Evolutionary conservation across 371 early-diverging fungal genomes (phyloP), one percentile per base, ranked within the genome.

Genomic region (Apophysomyces trapeziformis): DNA sequence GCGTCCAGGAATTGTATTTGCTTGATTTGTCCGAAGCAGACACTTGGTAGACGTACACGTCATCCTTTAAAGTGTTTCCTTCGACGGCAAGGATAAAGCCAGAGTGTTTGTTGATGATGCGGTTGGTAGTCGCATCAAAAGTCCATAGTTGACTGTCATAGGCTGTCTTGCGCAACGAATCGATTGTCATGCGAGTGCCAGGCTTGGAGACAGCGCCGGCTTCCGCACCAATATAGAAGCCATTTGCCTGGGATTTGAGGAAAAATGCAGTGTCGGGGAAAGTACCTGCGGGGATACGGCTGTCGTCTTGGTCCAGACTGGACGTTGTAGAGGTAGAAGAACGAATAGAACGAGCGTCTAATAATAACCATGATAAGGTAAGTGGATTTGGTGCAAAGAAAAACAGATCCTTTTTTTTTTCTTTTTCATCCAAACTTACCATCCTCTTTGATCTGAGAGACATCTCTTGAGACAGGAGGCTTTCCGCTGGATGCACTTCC

Each of bases 131-230:
- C 16, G 60, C 57, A 35, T 82, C 76, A 61, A 76, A 84, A 8
- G 75, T 77, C 87, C 87, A 87, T 21, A 87, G 71, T 66, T 87
- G 87, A 61, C 76, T 73, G 16, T 79, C 77, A 58, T 79, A 79
- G 13, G 60, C 71, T 13, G 61, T 71, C 47, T 77, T 79, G 41
- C 75, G 77, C n/a, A 79, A 61, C 7, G 61, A 5, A 38, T 79
- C 78, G 18, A 79, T 66, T 9, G 74, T 68, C 44, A 82, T 62
- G 18, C 73, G 72, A 11, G 61, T 72, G 37, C 76, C 77, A 37
- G 70, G 39, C 32, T 71, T 47, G 12, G 68, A 43, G 26, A 69
- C 45, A n/a, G 69, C 65, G 5, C 57, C 61, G 13, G 61, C 59
- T 60, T 82, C 82, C 16, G 68, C 38, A 61, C 79, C 73, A 58